Conservation (phyloP, 257 asterid species). For the Forsythia suspensa region DNA sequence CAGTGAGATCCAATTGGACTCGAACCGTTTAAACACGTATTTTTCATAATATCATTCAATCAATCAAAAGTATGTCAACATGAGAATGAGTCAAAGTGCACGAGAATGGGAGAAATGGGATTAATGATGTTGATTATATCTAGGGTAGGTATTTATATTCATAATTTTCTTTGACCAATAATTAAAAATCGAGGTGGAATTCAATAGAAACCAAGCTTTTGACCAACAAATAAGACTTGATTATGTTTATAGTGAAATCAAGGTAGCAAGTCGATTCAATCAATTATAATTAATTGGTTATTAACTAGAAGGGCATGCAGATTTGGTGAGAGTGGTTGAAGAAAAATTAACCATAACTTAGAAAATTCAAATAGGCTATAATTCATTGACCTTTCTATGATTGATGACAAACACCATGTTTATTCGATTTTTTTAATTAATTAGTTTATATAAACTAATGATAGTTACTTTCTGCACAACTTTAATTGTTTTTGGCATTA, state of each 20-base stretch:
- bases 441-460: too few relatives aligned
- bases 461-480: background rate
- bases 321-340: background rate
- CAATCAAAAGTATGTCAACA: background rate
- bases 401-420: background rate
- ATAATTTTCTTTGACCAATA: too few relatives aligned
- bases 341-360: background rate
- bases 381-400: background rate
- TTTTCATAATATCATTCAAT: background rate
- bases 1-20: background rate
- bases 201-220: background rate
- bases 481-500: too few relatives aligned
- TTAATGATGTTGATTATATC: background rate
- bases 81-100: background rate
- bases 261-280: background rate
- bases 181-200: too few relatives aligned
- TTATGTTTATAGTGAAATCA: background rate
- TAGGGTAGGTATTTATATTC: too few relatives aligned
- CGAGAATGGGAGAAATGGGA: background rate
- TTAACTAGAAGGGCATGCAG: background rate
- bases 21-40: background rate
- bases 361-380: background rate
- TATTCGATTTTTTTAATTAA: background rate
- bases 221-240: background rate
- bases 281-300: background rate